Evolutionary conservation across 1,284 basidiomycete genomes (phyloP).

Genomic region (Dichomitus squalens): DNA sequence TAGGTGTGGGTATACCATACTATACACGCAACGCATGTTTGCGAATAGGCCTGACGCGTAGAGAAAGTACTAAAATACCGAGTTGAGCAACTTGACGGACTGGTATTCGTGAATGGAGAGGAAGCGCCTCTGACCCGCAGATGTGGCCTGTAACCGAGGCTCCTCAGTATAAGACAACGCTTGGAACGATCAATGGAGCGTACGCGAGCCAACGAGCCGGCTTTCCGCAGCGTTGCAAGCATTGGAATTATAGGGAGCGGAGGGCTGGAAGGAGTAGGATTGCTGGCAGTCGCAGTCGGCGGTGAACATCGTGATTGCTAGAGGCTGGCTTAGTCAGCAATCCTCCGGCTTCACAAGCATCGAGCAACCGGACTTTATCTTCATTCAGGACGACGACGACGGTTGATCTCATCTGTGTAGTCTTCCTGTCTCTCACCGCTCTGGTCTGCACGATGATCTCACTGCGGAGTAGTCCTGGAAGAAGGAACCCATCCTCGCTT

Average conservation of each 20-base stretch:
- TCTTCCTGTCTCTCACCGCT: slow-evolving; percentile 77
- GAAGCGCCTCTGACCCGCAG: slow-evolving; percentile 87
- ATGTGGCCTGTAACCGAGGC: slow-evolving; percentile 51
- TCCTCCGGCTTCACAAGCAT: slow-evolving; percentile 4
- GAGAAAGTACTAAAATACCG: slow-evolving; percentile 49
- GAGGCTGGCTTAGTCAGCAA: slow-evolving; percentile 28
- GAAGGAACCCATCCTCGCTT: slow-evolving; percentile 64
- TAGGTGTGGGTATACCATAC: slow-evolving; percentile 98
- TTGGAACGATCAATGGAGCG: slow-evolving; percentile 28
- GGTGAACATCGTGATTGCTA: slow-evolving; percentile 10
- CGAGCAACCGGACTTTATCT: slow-evolving; percentile 12
- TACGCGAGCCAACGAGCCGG: slow-evolving; percentile 62
- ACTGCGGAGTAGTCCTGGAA: slow-evolving; percentile 55
- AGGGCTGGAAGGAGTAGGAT: slow-evolving; percentile 12
- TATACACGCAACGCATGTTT: slow-evolving; percentile 35
- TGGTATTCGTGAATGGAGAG: slow-evolving; percentile 99
- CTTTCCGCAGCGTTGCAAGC: slow-evolving; percentile 65
- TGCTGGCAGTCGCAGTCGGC: slow-evolving; percentile 18
- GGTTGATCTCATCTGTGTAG: slow-evolving; percentile 43
- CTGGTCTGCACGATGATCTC: slow-evolving; percentile 36
- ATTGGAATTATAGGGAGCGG: slow-evolving; percentile 38
- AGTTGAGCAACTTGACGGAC: slow-evolving; percentile 93
- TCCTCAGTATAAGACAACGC: slow-evolving; percentile 3
- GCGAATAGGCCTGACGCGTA: neutral
- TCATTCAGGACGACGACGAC: slow-evolving; percentile 75